These are phyloP conservation scores for Malus sieversii DNA, from an alignment of 306 rosid genomes.

Conservation along the genomic window DNA sequence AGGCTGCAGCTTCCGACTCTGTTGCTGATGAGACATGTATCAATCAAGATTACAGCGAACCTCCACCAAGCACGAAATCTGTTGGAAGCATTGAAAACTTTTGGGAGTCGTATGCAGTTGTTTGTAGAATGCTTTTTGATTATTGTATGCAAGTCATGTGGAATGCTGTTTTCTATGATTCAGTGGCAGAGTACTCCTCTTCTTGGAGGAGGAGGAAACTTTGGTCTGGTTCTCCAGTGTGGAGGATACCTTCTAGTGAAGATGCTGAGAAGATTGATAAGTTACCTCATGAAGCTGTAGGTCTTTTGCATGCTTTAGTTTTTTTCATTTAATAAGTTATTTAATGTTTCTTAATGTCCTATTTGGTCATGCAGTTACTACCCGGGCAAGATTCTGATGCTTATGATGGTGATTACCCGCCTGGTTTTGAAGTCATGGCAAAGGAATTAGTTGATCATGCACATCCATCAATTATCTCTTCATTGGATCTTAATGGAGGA, in stretches of 20 bases:
- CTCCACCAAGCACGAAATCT: slow-evolving; percentile 33
- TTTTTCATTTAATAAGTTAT: slow-evolving; percentile 15
- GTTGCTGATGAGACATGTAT: slow-evolving; percentile 22
- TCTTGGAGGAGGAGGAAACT: slow-evolving; percentile 65
- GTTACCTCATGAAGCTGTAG: slow-evolving; percentile 46
- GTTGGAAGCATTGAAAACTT: slow-evolving; percentile 76
- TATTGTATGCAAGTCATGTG: slow-evolving; percentile 75
- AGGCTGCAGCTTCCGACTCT: slow-evolving; percentile 16
- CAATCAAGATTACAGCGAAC: slow-evolving; percentile 21
- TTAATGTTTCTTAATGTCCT: slow-evolving; percentile 19
- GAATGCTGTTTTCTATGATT: slow-evolving; percentile 85
- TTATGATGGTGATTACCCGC: slow-evolving; percentile 28
- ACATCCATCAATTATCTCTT: slow-evolving; percentile 20
- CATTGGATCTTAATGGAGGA: slow-evolving; percentile 17
- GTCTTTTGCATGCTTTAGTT: slow-evolving; percentile 30
- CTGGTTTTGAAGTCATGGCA: slow-evolving; percentile 34
- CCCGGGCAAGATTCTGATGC: slow-evolving; percentile 23
- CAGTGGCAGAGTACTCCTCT: slow-evolving; percentile 43
- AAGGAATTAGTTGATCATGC: slow-evolving; percentile 22
- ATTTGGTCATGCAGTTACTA: slow-evolving; percentile 48
- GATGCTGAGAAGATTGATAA: slow-evolving; percentile 24
- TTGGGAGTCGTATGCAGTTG: slow-evolving; percentile 56
- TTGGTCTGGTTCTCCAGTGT: slow-evolving; percentile 47
- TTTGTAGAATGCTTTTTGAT: slow-evolving; percentile 56
- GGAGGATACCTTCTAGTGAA: slow-evolving; percentile 23